Conservation (phyloP, 306 rosid genomes). For the Fragaria nilgerrensis region DNA sequence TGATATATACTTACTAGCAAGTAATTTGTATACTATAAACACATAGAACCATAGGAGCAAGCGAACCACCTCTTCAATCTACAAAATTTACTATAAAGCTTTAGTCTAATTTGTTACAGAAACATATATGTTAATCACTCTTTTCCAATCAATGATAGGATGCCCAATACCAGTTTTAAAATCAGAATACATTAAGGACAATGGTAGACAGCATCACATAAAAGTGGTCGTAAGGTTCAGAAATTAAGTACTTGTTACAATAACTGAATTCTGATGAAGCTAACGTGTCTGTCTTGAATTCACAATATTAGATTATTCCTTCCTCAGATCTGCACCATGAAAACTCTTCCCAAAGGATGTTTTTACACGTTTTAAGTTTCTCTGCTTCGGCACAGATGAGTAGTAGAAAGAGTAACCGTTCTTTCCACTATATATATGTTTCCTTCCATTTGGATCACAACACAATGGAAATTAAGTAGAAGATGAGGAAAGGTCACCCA, state of each 20-base stretch:
- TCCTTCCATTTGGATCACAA: conserved; percentile 1
- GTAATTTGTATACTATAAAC: not conserved
- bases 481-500: not conserved
- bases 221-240: not conserved
- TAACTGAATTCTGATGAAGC: not conserved
- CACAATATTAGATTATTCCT: not conserved
- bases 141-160: not conserved
- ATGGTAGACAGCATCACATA: not conserved
- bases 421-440: not conserved
- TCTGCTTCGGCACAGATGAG: not conserved
- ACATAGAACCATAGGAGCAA: not conserved
- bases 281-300: not conserved
- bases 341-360: not conserved
- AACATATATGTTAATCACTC: not conserved
- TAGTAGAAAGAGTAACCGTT: not conserved
- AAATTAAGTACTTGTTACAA: not conserved
- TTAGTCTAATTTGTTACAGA: not conserved
- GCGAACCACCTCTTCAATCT: not conserved
- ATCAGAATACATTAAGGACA: not conserved
- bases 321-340: conserved; percentile 5
- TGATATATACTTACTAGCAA: not conserved
- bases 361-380: not conserved
- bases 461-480: not conserved
- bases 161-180: not conserved
- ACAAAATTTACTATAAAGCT: not conserved